These are phyloP conservation scores for Thelonectria discophora DNA, from an alignment of 2,329 filamentous ascomycete genomes.

Conservation along the genomic window DNA sequence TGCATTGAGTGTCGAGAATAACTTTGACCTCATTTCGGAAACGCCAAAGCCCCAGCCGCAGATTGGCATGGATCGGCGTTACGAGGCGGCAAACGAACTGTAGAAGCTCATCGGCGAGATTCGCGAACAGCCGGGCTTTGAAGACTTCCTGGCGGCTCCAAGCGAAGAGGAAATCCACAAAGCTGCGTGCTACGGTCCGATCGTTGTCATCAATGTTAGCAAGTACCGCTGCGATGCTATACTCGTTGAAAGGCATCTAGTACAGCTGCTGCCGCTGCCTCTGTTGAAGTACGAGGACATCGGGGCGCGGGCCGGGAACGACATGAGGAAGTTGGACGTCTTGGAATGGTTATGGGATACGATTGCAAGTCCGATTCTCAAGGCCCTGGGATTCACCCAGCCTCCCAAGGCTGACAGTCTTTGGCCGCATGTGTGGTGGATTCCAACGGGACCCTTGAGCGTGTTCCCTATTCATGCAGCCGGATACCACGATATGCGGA, in stretches of 20 bases:
- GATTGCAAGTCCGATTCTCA: constrained; percentile 39
- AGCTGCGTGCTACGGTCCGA: constrained; percentile 6
- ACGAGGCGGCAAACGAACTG: neutral
- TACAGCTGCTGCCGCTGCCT: neutral
- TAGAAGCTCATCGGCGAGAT: neutral
- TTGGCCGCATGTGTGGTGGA: constrained; percentile 2
- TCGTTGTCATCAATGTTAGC: constrained; percentile 13
- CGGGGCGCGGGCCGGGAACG: neutral
- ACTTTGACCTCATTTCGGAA: no score
- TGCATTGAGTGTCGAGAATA: no score
- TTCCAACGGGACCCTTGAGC: neutral
- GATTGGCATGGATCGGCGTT: no score
- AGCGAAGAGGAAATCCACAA: neutral
- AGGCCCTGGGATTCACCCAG: constrained; percentile 38
- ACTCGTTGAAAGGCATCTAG: neutral
- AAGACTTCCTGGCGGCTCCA: neutral
- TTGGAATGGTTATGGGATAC: constrained; percentile 47
- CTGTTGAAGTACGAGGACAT: neutral
- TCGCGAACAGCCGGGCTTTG: neutral
- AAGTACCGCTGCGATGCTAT: constrained; percentile 14
- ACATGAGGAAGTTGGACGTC: neutral
- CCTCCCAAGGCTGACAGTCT: constrained; percentile 4
- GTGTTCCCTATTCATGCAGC: neutral
- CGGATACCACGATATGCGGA: neutral
- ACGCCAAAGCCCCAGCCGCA: no score